These are phyloP conservation scores for Cucurbitaria berberidis DNA, from an alignment of 2,329 filamentous ascomycete genomes.

Conservation along the genomic window DNA sequence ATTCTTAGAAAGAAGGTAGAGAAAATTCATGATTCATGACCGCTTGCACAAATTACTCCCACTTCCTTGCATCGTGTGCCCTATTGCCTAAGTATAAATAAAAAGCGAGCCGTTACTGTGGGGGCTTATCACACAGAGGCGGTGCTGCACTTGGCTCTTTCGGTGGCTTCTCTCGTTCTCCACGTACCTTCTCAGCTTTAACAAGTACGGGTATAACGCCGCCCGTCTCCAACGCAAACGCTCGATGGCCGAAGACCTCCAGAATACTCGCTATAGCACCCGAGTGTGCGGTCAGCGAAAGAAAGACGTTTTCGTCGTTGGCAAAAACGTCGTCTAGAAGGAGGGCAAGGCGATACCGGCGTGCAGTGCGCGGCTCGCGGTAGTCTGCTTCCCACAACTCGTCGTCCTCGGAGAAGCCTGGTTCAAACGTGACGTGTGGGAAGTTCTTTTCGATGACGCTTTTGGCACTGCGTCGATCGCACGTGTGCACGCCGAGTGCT, in stretches of 20 bases:
- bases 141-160: conserved; percentile 43
- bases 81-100: too few species aligned
- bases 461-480: conserved; percentile 65
- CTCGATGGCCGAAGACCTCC: conserved; percentile 62
- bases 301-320: conserved; percentile 51
- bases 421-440: conserved; percentile 62
- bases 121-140: conserved; percentile 35
- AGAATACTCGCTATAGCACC: conserved; percentile 64
- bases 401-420: conserved; percentile 65
- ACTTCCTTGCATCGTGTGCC: not conserved
- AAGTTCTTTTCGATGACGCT: conserved; percentile 58
- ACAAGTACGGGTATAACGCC: conserved; percentile 72
- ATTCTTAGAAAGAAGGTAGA: conserved; percentile 6
- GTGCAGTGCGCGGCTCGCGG: conserved; percentile 36
- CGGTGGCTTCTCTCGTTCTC: conserved; percentile 31
- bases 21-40: conserved; percentile 12
- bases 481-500: conserved; percentile 71
- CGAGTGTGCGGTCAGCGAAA: conserved; percentile 65
- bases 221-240: conserved; percentile 67
- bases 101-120: not conserved
- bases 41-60: not conserved
- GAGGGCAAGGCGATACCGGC: conserved; percentile 29
- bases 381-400: conserved; percentile 56
- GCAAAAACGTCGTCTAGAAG: conserved; percentile 62
- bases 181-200: conserved; percentile 58